Base-by-base conservation (phyloP, 768 basidiomycete species). In the Pleurotus tuoliensis region DNA sequence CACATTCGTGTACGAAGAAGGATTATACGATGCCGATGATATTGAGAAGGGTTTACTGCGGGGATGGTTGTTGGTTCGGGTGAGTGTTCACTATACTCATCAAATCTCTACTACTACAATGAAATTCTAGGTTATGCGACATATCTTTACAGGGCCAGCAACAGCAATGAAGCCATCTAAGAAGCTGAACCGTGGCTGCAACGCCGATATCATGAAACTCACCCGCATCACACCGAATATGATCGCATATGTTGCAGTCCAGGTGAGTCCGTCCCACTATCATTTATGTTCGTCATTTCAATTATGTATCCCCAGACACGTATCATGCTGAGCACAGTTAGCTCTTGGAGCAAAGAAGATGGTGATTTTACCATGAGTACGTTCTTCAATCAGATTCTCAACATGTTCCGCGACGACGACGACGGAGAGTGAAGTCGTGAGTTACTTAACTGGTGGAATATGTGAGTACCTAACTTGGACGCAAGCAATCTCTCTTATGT, bases 201-300 rank as follows among this genome's bases (percentile, higher is more conserved):
- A 43, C 41, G 49, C 53, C 3, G 57, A 60, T 30, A 47, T 65
- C 12, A 20, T 61, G 4, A 37, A 38, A 13, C 47, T 68, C 20
- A 39, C 55, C 9, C 54, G 58, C 37, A 65, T 69, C 4, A 69
- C 66, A 1, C 61, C 64, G 0, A 59, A 64, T 4, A 62, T 66
- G 3, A 67, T 72, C 48, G 71, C 68, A 22, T 72, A 72, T 58
- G 64, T 65, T 13, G 69, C 67, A 12, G 64, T 66, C 13, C 63
- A 63, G 55, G 71, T 72, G 53, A 27, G 20, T 20, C 20, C 2
- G 60, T 59, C 27, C 4, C 41, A 27, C 7, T 43, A 22, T 58
- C 47, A 41, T 20, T 41, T 43, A 8, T 38, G 22, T 39, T 15
- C 20, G 11, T 43, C 9, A 13, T 25, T 11, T 13, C 16, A n/a